phyloP scores from a whole-genome alignment of 352 stramenopile species.

The Pythium phragmitis region DNA sequence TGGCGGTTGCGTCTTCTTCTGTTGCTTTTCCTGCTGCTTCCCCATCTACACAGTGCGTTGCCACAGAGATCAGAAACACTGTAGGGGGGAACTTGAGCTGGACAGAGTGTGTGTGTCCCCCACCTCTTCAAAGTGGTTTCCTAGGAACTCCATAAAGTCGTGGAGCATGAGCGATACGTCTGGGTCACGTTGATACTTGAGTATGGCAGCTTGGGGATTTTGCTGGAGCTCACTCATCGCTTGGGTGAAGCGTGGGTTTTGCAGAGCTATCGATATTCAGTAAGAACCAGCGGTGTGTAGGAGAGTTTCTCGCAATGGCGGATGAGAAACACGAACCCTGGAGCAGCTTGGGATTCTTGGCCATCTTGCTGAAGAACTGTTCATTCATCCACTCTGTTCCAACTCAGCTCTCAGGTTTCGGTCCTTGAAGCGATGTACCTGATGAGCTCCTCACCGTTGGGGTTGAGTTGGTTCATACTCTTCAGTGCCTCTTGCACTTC shows the following conservation, averaged over 20 bases:
- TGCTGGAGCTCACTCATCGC: slow-evolving; percentile 72
- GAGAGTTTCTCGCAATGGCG: neutral
- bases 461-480: slow-evolving; percentile 57
- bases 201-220: slow-evolving; percentile 49
- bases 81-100: too few relatives aligned
- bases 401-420: neutral
- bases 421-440: neutral
- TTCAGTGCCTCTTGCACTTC: slow-evolving; percentile 72
- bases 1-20: slow-evolving; percentile 1
- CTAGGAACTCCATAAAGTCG: slow-evolving; percentile 75
- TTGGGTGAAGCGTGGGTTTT: slow-evolving; percentile 66
- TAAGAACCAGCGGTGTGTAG: neutral
- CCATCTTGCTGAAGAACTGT: slow-evolving; percentile 67
- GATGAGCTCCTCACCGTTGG: slow-evolving; percentile 41
- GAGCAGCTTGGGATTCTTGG: slow-evolving; percentile 49
- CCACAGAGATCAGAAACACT: too few relatives aligned
- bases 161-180: slow-evolving; percentile 59
- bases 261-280: slow-evolving; percentile 35
- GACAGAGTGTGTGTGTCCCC: neutral
- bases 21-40: slow-evolving; percentile 28
- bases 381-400: slow-evolving; percentile 74
- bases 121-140: slow-evolving; percentile 76
- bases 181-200: slow-evolving; percentile 68
- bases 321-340: slow-evolving; percentile 32
- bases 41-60: slow-evolving; percentile 33